A percentile compares a stretch with the other conserved stretches of the same genome.
Evolutionary conservation across 2,329 filamentous ascomycete genomes (phyloP).

Genomic region (Aspergillus thermomutatus): DNA sequence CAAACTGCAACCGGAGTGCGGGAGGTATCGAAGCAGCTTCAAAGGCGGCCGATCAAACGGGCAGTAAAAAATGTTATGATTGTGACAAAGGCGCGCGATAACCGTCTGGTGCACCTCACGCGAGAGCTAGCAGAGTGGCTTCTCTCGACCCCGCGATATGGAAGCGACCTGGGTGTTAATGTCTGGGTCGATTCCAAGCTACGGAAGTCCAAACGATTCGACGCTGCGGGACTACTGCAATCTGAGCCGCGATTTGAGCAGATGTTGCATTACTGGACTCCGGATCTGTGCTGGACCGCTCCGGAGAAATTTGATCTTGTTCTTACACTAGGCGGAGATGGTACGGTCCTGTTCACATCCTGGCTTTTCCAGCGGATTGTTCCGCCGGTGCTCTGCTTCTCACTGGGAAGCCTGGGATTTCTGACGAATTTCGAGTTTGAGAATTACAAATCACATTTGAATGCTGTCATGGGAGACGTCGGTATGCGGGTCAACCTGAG

Average conservation of each 20-base stretch:
- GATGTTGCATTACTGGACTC: constrained; percentile 95
- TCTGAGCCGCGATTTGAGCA: constrained; percentile 72
- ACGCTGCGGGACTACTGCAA: constrained; percentile 67
- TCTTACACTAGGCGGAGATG: constrained; percentile 87
- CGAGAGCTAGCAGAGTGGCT: constrained; percentile 86
- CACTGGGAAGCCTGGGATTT: constrained; percentile 88
- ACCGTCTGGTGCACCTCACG: constrained; percentile 84
- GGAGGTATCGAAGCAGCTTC: constrained; percentile 92
- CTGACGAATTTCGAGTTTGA: constrained; percentile 96
- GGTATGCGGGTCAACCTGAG: constrained; percentile 97
- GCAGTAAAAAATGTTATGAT: constrained; percentile 97
- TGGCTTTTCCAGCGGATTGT: constrained; percentile 97
- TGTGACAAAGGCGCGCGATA: constrained; percentile 95
- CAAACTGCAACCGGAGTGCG: constrained; percentile 93
- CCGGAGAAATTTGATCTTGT: constrained; percentile 97
- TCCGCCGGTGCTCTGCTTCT: constrained; percentile 87
- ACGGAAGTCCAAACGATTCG: constrained; percentile 81
- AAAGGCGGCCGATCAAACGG: constrained; percentile 84
- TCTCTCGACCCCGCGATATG: constrained; percentile 82
- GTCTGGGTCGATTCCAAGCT: constrained; percentile 98
- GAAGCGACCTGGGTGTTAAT: constrained; percentile 83
- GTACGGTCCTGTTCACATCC: constrained; percentile 93
- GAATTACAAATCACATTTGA: constrained; percentile 80
- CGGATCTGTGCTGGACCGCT: constrained; percentile 87
- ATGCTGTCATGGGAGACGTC: constrained; percentile 85